Evolutionary conservation across 176 grass and related monocot species (phyloP).

Genomic region (Alloteropsis semialata): DNA sequence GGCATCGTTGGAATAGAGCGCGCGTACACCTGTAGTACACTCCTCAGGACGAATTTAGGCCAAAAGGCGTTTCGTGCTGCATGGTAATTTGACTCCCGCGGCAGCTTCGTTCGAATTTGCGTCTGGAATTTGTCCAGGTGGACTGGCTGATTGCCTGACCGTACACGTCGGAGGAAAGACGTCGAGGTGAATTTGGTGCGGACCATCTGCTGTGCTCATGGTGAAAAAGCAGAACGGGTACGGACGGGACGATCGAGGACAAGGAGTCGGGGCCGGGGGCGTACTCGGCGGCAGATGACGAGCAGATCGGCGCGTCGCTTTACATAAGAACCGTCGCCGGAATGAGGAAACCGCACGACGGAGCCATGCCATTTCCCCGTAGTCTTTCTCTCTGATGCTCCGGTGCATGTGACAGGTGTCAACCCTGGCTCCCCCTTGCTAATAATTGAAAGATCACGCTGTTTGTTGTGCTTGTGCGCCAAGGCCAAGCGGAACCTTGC

Average conservation of each 20-base stretch:
- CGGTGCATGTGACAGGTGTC: no score
- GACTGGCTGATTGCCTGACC: background rate
- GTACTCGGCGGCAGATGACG: no score
- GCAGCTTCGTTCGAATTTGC: background rate
- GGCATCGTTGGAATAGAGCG: background rate
- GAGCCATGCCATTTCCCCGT: no score
- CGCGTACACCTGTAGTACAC: background rate
- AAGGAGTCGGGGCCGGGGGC: no score
- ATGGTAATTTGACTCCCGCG: background rate
- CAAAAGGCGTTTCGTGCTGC: constrained; percentile 19
- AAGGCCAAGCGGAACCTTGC: background rate
- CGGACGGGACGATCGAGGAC: no score
- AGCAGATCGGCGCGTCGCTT: no score
- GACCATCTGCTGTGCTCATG: no score
- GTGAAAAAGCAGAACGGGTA: no score
- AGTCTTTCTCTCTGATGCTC: no score
- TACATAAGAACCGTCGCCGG: no score
- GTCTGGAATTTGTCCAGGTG: background rate
- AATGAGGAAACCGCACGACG: no score
- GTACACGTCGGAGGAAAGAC: background rate
- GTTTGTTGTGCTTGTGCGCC: background rate
- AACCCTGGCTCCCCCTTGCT: background rate
- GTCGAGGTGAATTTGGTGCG: background rate
- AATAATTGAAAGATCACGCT: background rate
- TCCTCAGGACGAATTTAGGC: background rate